Base-by-base conservation (phyloP, 768 basidiomycete species). In the Termitomyces sp. region DNA sequence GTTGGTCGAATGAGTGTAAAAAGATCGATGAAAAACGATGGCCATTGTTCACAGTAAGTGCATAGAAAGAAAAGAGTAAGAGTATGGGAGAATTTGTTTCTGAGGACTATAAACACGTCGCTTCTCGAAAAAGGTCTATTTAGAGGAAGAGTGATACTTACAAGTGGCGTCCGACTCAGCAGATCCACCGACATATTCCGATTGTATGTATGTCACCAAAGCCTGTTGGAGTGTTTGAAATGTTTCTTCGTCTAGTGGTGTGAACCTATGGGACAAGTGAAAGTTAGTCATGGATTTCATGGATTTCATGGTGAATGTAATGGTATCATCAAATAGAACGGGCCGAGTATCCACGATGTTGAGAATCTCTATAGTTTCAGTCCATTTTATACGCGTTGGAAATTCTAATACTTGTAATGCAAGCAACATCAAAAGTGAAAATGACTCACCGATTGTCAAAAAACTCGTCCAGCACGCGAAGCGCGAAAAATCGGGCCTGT, bases 21-120 rank as follows among this genome's bases (percentile, higher is more conserved):
- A 45, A 90, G 72, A 68, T 90, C 83, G 62, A 78, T 70, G 76
- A 97, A 88, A 78, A 98, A 90, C 30, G 84, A 71, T 55, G 93
- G 87, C 86, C 91, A 91, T 71, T 88, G 88, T 53, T 86, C 80
- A 60, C 84, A 80, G 70, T 96, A 97, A 12, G 88, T 85, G 75
- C 85, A 85, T 50, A 95, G 80, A 73, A 95, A 95, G 73, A 95
- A 84, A 47, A 92, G 80, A 1, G 91, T 89, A 56, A 94, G 77
- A 37, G 91, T 91, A 74, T 93, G 91, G 26, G 90, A 90, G 73
- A 93, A 92, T 70, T 97, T 97, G 77, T 98, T 98, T 66, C 95
- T 86, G 53, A 98, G 73, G 71, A 90, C 93, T 95, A 58, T 34
- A 44, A 24, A 50, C 32, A 40, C 32, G 53, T 55, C 32, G 43